Conservation (phyloP, 441 rosid species). For the Jatropha podagrica region DNA sequence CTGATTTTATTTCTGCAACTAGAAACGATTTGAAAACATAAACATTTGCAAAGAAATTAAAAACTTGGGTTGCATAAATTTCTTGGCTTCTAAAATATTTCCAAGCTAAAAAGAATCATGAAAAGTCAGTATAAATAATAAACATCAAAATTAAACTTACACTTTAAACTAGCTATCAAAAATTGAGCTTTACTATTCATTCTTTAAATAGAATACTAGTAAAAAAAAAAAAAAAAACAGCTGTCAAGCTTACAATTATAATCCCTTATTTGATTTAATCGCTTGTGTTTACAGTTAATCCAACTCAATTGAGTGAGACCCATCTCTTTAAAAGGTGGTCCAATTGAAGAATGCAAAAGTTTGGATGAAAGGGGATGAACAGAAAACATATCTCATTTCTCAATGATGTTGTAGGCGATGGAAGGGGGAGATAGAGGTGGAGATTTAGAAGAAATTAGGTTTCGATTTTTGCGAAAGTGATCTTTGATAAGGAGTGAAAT, state of each 20-base stretch:
- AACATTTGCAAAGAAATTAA: too few relatives aligned
- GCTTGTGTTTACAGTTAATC: conserved; percentile 64
- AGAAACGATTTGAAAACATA: too few relatives aligned
- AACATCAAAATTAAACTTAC: conserved; percentile 68
- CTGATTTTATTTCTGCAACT: too few relatives aligned
- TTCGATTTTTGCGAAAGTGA: conserved; percentile 75
- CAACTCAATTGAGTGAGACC: conserved; percentile 68
- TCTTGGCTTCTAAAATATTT: conserved; percentile 65
- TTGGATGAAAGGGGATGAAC: conserved; percentile 73
- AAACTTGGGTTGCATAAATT: conserved; percentile 22
- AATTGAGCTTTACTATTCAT: conserved; percentile 77
- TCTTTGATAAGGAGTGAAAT: conserved; percentile 60
- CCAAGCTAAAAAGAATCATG: conserved; percentile 80
- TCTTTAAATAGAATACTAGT: conserved; percentile 63
- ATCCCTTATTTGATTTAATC: conserved; percentile 86
- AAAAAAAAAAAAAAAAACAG: conserved; percentile 80
- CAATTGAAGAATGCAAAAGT: conserved; percentile 82
- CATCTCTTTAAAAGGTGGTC: conserved; percentile 80
- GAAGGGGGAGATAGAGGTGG: conserved; percentile 48
- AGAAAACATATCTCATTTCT: conserved; percentile 40
- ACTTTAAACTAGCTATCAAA: conserved; percentile 51
- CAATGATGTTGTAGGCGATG: conserved; percentile 51
- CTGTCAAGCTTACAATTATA: conserved; percentile 70
- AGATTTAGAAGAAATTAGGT: conserved; percentile 49
- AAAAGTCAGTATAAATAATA: conserved; percentile 32